Evolutionary conservation across 768 basidiomycete species (phyloP), one percentile per base, ranked within the genome.

Genomic region (Pseudohyphozyma bogoriensis): DNA sequence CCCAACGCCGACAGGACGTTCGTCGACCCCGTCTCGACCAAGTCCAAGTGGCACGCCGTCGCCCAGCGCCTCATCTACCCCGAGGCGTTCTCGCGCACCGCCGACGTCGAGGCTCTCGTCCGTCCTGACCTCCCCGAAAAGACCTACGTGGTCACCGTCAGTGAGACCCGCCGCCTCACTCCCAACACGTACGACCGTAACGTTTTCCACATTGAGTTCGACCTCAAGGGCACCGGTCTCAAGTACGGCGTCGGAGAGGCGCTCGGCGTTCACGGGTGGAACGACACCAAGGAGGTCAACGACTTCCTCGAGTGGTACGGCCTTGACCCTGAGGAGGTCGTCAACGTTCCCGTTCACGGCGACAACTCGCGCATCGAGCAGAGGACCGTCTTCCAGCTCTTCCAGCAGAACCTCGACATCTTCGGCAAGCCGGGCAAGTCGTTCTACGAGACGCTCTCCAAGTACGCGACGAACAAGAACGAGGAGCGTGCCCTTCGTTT

Each of bases 181-280:
- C 95, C 95, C 35, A 74, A 82, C 67, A 90, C 93, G 63, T 99
- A 99, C 76, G 87, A 96, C 74, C 88, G 95, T 68, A 97, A 99
- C 75, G 91, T 99, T 35, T 97, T 97, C 79, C 95, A 99, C 76
- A 80, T 99, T 67, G 95, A 96, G 77, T 92, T 99, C 72, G 83
- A 91, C 72, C 89, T 88, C 4, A 77, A 81, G 31, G 87, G 88
- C 35, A 99, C 95, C 28, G 91, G 91, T 12, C 80, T 99, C 63
- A 89, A 86, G 75, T 99, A 99, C 74, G 84, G 82, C 37, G 89
- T 97, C 58, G 95, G 95, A 58, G 95, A 97, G 75, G 95, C 95
- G 16, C 83, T 99, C 42, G 95, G 92, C 46, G 79, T 97, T 45
- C 91, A 99, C 72, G 95, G 95, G 10, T 96, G 92, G 91, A 97